A percentile compares a stretch with the other conserved stretches of the same genome.
Evolutionary conservation across 805 yeast genomes (phyloP).

Genomic region (Ogataea corticis): DNA sequence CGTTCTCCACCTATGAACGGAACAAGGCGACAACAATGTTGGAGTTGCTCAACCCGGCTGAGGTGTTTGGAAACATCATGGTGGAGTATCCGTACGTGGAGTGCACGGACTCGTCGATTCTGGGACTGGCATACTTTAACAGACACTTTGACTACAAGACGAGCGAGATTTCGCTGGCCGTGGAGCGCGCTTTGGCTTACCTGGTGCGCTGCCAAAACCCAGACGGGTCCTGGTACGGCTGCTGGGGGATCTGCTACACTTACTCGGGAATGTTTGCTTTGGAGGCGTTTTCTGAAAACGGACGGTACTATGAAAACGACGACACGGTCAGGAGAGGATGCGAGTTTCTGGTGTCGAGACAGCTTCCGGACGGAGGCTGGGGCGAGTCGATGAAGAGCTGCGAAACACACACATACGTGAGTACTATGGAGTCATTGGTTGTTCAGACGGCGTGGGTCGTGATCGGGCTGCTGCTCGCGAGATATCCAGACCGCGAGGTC

Average conservation of each 20-base stretch:
- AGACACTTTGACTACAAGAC: constrained; percentile 63
- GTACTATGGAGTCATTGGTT: constrained; percentile 56
- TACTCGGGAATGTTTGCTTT: constrained; percentile 98
- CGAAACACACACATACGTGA: constrained; percentile 75
- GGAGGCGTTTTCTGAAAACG: constrained; percentile 81
- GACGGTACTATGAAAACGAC: constrained; percentile 60
- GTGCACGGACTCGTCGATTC: constrained; percentile 92
- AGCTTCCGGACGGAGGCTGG: constrained; percentile 94
- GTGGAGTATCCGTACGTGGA: constrained; percentile 98
- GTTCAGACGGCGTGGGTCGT: constrained; percentile 95
- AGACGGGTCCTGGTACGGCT: constrained; percentile 98
- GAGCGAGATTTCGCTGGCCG: constrained; percentile 66
- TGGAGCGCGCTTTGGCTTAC: constrained; percentile 70
- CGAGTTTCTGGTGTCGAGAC: constrained; percentile 75
- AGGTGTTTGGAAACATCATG: constrained; percentile 97
- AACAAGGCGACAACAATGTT: constrained; percentile 77
- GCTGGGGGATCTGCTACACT: constrained; percentile 96
- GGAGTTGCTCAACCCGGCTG: constrained; percentile 90
- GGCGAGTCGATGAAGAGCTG: constrained; percentile 91
- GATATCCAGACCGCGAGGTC: constrained; percentile 68
- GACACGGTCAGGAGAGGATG: constrained; percentile 72
- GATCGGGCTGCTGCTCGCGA: constrained; percentile 76
- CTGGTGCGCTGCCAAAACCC: constrained; percentile 64
- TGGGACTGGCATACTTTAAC: constrained; percentile 81
- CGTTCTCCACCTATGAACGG: constrained; percentile 88